phyloP scores from a whole-genome alignment of 495 filamentous ascomycete genomes.

The Aspergillus taichungensis region DNA sequence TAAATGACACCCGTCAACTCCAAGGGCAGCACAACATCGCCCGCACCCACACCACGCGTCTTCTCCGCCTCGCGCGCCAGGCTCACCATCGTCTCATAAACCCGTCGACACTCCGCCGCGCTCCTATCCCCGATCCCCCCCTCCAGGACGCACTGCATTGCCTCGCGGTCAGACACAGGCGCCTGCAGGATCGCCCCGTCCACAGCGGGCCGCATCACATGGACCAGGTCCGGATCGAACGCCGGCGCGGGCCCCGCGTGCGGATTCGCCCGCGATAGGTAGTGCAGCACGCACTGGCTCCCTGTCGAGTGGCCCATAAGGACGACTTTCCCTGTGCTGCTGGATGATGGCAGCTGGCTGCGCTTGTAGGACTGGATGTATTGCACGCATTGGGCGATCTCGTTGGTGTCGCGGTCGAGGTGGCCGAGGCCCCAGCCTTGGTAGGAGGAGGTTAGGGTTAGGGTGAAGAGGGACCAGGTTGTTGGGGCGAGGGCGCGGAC shows the following conservation, averaged over 20 bases:
- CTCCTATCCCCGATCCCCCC: conserved; percentile 24
- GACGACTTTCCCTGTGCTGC: conserved; percentile 51
- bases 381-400: conserved; percentile 60
- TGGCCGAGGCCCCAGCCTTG: conserved; percentile 62
- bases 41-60: conserved; percentile 9
- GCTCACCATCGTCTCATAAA: conserved; percentile 22
- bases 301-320: conserved; percentile 83
- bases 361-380: conserved; percentile 51
- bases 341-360: no score
- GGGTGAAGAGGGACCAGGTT: conserved; percentile 52
- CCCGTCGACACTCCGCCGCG: conserved; percentile 15
- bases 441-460: conserved; percentile 56
- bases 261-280: conserved; percentile 39
- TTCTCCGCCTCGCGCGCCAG: conserved; percentile 17
- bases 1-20: conserved; percentile 29
- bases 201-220: conserved; percentile 33
- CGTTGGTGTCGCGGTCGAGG: conserved; percentile 61
- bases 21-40: conserved; percentile 28
- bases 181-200: conserved; percentile 82
- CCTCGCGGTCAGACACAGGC: conserved; percentile 70
- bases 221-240: conserved; percentile 22
- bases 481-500: conserved; percentile 46
- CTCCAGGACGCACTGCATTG: conserved; percentile 35
- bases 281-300: conserved; percentile 77
- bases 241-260: conserved; percentile 17